Evolutionary conservation across 768 basidiomycete species (phyloP), one percentile per base, ranked within the genome.

Genomic region (Botryobasidium botryosum): DNA sequence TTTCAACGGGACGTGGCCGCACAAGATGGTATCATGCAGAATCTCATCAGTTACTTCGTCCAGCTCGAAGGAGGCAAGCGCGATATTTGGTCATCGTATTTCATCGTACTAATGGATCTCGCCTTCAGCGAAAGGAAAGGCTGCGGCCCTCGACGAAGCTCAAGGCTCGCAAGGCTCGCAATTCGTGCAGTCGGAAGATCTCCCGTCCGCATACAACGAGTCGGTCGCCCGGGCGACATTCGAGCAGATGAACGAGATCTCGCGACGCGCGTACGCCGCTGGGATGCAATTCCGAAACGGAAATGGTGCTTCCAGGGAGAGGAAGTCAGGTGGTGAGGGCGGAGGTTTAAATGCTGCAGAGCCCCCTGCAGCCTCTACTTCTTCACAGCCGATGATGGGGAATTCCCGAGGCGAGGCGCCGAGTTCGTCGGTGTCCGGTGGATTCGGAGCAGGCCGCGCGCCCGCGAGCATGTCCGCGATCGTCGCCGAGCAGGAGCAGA

Each of bases 11-110:
- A 72, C 52, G 73, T 78, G 73, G 80, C 79, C 26, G 78, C 85
- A 61, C 84, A 87, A 64, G 87, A 91, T 52, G 74, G 73, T 33
- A 59, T 87, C 44, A 78, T 85, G 73, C 79, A 85, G 61, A 75
- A 72, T 53, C 57, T 88, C 48, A 77, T 90, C 53, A 75, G 78
- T 47, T 84, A 83, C 62, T 80, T 84, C 59, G 63, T 88, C 53
- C 75, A 79, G 52, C 62, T 71, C 50, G 83, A 84, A 62, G 67
- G 66, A 50, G 68, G 69, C 69, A 57, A 59, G 68, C 61, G 35
- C 18, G 18, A 18, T 52, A 59, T 31, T 70, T 21, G 13, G 37
- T 13, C 21, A 12, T 12, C 24, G n/a, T 48, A 23, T 39, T 47
- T 25, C 21, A 40, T 28, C 35, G 46, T 18, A 36, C 43, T 24